Evolutionary conservation across 2,329 filamentous ascomycete species (phyloP).

Genomic region (Fusarium miscanthi): DNA sequence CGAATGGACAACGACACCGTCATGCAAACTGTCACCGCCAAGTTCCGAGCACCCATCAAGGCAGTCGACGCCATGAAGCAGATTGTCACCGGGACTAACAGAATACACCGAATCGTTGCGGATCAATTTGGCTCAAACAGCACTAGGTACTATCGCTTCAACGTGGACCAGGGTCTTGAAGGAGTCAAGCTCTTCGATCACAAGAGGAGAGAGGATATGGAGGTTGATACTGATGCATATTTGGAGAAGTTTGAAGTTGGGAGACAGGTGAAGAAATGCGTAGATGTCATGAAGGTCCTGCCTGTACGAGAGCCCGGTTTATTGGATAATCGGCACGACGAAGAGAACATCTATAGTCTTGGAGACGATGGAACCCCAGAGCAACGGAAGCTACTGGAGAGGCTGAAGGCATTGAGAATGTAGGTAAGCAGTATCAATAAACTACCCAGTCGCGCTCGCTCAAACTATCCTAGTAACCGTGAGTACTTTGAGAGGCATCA

Average conservation of each 20-base stretch:
- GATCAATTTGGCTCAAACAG: neutral
- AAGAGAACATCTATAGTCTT: neutral
- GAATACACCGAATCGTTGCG: neutral
- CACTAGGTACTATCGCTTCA: neutral
- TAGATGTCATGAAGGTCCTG: neutral
- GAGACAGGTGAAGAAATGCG: neutral
- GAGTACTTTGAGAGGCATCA: neutral
- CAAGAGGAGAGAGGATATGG: neutral
- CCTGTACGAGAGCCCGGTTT: neutral
- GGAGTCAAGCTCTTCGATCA: neutral
- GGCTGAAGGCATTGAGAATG: neutral
- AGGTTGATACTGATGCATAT: neutral
- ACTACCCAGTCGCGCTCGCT: accelerated
- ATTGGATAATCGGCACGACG: neutral
- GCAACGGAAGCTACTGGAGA: neutral
- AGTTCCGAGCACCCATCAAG: neutral
- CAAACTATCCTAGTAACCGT: neutral
- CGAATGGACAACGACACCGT: neutral
- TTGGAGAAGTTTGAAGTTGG: neutral
- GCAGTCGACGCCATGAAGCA: neutral
- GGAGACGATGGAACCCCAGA: neutral
- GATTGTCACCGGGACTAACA: neutral
- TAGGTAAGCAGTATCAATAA: neutral
- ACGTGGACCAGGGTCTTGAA: neutral
- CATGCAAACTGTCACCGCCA: neutral